Evolutionary conservation across 306 rosid genomes (phyloP).

Genomic region (Cicer yamashitae): DNA sequence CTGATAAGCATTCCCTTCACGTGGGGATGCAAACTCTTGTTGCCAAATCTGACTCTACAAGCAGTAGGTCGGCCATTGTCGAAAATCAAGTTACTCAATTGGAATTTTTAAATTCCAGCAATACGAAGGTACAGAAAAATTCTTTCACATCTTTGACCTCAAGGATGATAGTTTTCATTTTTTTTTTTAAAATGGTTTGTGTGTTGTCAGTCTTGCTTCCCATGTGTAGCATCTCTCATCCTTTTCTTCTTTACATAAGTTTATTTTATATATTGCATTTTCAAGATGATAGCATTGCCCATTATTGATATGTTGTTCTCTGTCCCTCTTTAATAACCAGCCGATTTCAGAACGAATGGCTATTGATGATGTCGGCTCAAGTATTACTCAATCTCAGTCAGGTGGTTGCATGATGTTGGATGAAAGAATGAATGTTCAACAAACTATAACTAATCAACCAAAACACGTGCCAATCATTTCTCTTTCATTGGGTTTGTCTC

Average conservation of each 20-base stretch:
- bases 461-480: slow-evolving; percentile 37
- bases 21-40: slow-evolving; percentile 35
- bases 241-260: slow-evolving; percentile 17
- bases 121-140: slow-evolving; percentile 30
- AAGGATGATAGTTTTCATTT: slow-evolving; percentile 28
- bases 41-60: slow-evolving; percentile 50
- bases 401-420: slow-evolving; percentile 26
- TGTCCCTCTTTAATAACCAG: slow-evolving; percentile 51
- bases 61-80: slow-evolving; percentile 51
- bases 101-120: slow-evolving; percentile 25
- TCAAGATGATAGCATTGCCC: slow-evolving; percentile 19
- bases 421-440: slow-evolving; percentile 47
- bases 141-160: slow-evolving; percentile 33
- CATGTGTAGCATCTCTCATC: too few species aligned
- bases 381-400: slow-evolving; percentile 44
- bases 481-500: slow-evolving; percentile 59
- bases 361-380: slow-evolving; percentile 42
- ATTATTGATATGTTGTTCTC: slow-evolving; percentile 35
- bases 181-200: not conserved
- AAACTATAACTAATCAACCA: slow-evolving; percentile 36
- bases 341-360: slow-evolving; percentile 58
- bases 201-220: too few species aligned
- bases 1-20: slow-evolving; percentile 47
- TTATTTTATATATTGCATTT: slow-evolving; percentile 23
- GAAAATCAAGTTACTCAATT: slow-evolving; percentile 47